Base-by-base conservation (phyloP, 345 rosid genomes). In the Citrus cavaleriei region DNA sequence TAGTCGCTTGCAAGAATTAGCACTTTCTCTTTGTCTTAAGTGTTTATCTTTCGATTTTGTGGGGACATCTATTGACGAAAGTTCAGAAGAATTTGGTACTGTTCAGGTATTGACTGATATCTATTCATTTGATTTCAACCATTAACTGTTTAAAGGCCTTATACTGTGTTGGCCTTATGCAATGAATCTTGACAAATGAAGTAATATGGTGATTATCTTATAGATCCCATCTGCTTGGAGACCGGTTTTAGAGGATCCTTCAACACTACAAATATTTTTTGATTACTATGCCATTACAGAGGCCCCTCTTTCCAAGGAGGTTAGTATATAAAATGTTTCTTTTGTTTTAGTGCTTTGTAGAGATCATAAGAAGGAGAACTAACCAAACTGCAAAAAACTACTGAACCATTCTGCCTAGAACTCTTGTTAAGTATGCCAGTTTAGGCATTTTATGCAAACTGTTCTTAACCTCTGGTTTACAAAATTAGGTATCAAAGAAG, bases 61-160 rank as follows among this genome's bases (percentile, higher is more conserved):
- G 84, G 99, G 99, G 84, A 94, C 99, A 70, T 90, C 97, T 57
- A 88, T 93, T 81, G 99, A 97, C 84, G 99, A 97, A 90, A 93
- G 98, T 81, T 93, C 99, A 42, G 98, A 94, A 82, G 99, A 97
- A 87, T 97, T 94, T 89, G 99, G 98, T 81, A 94, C 98, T 38
- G 95, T 97, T 83, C 99, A 94, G 99, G 99, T 94, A 84, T 30
- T 28, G 67, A 65, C 38, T 68, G n/a, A 42, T 54, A 68, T 49
- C 10, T 68, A 49, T 70, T 68, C 55, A 21, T 69, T 69, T 35
- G 2, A 24, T 57, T 74, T 27, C 57, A 19, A 70, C 64, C 49
- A 25, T 76, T 25, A 51, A 14, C n/a, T 38, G 16, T 37, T 62
- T 68, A 63, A 70, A 72, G 75, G 63, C 70, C 10, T 54, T 77